Percentiles rank a stretch among this genome's conserved stretches.
Evolutionary conservation across 2,329 filamentous ascomycete species (phyloP).

Genomic region (Pyricularia grisea): DNA sequence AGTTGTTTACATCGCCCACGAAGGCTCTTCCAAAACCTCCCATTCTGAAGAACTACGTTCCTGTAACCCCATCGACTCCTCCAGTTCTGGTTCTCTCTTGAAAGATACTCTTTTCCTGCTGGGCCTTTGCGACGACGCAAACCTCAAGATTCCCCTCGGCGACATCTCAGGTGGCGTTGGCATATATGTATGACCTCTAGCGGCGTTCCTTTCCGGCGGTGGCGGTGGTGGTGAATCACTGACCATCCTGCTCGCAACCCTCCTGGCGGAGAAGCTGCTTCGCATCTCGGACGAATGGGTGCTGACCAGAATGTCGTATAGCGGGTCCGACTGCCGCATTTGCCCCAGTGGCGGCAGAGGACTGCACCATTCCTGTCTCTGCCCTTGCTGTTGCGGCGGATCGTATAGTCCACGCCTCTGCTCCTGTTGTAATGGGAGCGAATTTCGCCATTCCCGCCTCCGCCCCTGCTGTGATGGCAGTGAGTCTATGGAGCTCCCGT

Average conservation of each 20-base stretch:
- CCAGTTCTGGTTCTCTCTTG: background rate
- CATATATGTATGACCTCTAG: background rate
- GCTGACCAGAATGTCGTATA: background rate
- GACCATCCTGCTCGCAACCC: background rate
- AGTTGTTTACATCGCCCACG: background rate
- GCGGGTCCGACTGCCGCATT: background rate
- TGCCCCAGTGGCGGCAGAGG: background rate
- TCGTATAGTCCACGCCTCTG: too few relatives aligned
- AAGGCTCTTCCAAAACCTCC: background rate
- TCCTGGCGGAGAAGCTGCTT: background rate
- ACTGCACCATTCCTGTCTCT: too few relatives aligned
- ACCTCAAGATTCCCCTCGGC: background rate
- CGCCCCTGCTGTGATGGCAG: background rate
- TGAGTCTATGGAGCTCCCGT: background rate
- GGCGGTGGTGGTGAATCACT: too few relatives aligned
- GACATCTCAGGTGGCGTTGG: background rate
- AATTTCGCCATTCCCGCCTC: too few relatives aligned
- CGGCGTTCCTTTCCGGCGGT: background rate
- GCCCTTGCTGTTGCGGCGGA: too few relatives aligned
- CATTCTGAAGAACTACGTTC: background rate
- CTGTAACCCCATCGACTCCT: background rate
- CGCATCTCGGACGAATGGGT: background rate
- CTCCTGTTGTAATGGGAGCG: too few relatives aligned
- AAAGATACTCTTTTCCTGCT: background rate
- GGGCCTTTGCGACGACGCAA: background rate